A percentile compares a stretch with the other conserved stretches of the same genome.
These are phyloP conservation scores for Backusella morwellensis DNA, from an alignment of 192 early-diverging fungal genomes.

Conservation along the genomic window DNA sequence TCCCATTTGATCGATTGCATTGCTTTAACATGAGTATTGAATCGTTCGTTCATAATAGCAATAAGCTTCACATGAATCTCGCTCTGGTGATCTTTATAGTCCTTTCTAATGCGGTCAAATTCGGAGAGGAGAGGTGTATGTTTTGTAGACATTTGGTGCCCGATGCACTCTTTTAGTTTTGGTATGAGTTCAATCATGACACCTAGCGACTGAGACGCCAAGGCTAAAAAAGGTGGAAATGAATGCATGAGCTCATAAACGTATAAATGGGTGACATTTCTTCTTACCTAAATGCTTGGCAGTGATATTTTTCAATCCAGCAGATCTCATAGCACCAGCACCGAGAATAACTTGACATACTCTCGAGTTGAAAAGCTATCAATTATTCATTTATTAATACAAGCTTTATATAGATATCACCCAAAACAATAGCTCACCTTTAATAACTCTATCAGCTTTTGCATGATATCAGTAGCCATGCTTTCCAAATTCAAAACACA, in stretches of 20 bases:
- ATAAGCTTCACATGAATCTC: constrained; percentile 92
- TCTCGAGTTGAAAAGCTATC: constrained; percentile 89
- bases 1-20: constrained; percentile 65
- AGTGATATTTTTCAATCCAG: constrained; percentile 94
- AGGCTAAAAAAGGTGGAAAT: constrained; percentile 44
- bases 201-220: constrained; percentile 92
- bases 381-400: not conserved
- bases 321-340: constrained; percentile 95
- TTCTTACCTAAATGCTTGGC: constrained; percentile 87
- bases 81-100: constrained; percentile 88
- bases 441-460: constrained; percentile 82
- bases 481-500: constrained; percentile 77
- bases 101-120: constrained; percentile 82
- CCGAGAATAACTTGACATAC: constrained; percentile 97
- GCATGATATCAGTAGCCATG: constrained; percentile 84
- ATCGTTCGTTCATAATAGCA: constrained; percentile 92
- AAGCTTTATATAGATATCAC: not conserved
- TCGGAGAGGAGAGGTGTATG: constrained; percentile 82
- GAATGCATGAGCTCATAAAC: not conserved
- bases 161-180: constrained; percentile 72
- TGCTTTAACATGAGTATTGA: constrained; percentile 71
- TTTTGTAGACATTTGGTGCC: constrained; percentile 67
- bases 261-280: not conserved
- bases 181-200: constrained; percentile 88
- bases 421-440: constrained; percentile 50